phyloP scores from a whole-genome alignment of 2,329 filamentous ascomycete species.

The Cordyceps militaris region DNA sequence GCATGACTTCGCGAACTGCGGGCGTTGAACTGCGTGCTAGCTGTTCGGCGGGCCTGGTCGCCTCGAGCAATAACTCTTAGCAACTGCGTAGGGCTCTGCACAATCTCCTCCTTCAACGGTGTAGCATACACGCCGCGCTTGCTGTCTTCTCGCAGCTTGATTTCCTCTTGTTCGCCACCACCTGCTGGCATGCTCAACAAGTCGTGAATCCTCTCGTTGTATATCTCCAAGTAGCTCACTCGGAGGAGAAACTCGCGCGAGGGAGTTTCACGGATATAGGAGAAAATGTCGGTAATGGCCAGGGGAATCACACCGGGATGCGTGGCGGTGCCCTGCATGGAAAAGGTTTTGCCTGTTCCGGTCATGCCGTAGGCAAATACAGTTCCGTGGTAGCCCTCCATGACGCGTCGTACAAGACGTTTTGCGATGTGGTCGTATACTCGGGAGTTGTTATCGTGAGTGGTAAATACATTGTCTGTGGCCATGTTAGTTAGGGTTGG shows the following conservation, averaged over 20 bases:
- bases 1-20: slow-evolving; percentile 96
- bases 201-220: slow-evolving; percentile 97
- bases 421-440: slow-evolving; percentile 95
- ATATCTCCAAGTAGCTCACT: slow-evolving; percentile 97
- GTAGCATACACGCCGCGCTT: slow-evolving; percentile 95
- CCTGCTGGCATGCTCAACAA: slow-evolving; percentile 69
- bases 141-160: slow-evolving; percentile 92
- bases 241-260: slow-evolving; percentile 88
- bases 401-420: slow-evolving; percentile 86
- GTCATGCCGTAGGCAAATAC: slow-evolving; percentile 99
- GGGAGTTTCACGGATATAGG: slow-evolving; percentile 94
- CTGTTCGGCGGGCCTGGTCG: slow-evolving; percentile 81
- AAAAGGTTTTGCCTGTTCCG: slow-evolving; percentile 97
- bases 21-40: slow-evolving; percentile 94
- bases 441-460: slow-evolving; percentile 85
- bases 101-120: slow-evolving; percentile 94
- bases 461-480: slow-evolving; percentile 90
- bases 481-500: slow-evolving; percentile 17
- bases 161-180: slow-evolving; percentile 70
- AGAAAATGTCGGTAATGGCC: slow-evolving; percentile 98
- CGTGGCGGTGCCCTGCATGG: slow-evolving; percentile 95
- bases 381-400: slow-evolving; percentile 98
- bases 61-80: slow-evolving; percentile 90
- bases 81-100: slow-evolving; percentile 93
- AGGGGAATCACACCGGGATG: slow-evolving; percentile 95